phyloP scores from a whole-genome alignment of 768 basidiomycete genomes.

The Ramaria rubella region DNA sequence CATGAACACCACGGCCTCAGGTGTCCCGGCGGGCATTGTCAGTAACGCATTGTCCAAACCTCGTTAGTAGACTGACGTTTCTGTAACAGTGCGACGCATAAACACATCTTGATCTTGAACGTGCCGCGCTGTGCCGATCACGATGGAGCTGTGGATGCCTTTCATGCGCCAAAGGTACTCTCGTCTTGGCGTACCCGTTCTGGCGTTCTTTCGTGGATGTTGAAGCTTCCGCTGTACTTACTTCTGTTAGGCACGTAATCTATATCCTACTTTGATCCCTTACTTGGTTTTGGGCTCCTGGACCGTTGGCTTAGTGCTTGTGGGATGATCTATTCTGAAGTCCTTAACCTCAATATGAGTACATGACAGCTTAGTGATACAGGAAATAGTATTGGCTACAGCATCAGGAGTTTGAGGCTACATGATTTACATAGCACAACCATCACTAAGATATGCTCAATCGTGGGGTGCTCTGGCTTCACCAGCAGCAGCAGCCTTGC shows the following conservation, averaged over 20 bases:
- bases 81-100: not conserved
- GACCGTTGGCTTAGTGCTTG: not conserved
- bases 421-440: not conserved
- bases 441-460: constrained; percentile 19
- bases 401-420: too few species aligned
- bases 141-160: not conserved
- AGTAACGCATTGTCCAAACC: not conserved
- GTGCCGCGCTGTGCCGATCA: not conserved
- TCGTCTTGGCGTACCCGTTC: not conserved
- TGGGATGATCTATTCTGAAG: not conserved
- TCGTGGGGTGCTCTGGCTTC: constrained; percentile 38
- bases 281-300: not conserved
- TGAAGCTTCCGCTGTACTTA: not conserved
- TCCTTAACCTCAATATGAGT: too few species aligned
- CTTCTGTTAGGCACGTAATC: not conserved
- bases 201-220: not conserved
- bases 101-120: not conserved
- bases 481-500: constrained; percentile 39
- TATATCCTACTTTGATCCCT: not conserved
- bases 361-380: too few species aligned
- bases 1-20: constrained; percentile 72
- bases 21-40: constrained; percentile 1
- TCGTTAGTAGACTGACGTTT: not conserved
- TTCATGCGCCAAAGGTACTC: not conserved
- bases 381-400: too few species aligned